These are phyloP conservation scores for Dactylonectria estremocensis DNA, from an alignment of 2,329 filamentous ascomycete genomes.

Conservation along the genomic window DNA sequence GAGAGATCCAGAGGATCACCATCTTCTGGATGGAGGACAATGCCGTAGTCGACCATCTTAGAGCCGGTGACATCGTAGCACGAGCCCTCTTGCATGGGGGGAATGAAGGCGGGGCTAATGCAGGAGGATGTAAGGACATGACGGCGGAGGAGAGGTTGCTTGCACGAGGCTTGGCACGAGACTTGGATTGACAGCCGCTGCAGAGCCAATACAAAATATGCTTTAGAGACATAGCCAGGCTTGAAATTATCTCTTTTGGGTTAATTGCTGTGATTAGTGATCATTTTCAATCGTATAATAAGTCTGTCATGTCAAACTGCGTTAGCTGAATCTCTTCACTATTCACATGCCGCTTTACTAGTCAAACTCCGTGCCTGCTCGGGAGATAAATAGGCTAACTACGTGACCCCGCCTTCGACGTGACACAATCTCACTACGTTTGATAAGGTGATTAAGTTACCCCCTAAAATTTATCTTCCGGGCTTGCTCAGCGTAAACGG, in stretches of 20 bases:
- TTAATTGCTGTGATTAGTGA: not conserved
- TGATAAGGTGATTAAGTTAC: too few species aligned
- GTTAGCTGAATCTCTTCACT: too few species aligned
- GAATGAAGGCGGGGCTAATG: constrained; percentile 18
- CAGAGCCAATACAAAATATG: not conserved
- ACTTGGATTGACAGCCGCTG: not conserved
- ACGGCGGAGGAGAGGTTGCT: too few species aligned
- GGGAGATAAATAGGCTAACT: too few species aligned
- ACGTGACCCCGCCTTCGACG: too few species aligned
- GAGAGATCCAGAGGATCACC: not conserved
- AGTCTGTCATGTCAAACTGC: not conserved
- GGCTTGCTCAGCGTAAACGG: too few species aligned
- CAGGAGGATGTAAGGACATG: constrained; percentile 13
- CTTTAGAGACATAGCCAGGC: not conserved
- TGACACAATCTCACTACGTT: too few species aligned
- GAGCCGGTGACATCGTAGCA: constrained; percentile 13
- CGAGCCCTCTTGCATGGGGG: constrained; percentile 17
- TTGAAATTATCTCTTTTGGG: not conserved
- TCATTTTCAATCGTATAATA: not conserved
- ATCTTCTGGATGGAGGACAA: constrained; percentile 17
- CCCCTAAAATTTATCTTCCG: too few species aligned
- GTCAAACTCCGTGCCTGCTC: too few species aligned
- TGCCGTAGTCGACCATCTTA: constrained; percentile 24
- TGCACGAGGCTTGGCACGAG: not conserved
- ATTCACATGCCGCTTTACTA: too few species aligned